Evolutionary conservation across 768 basidiomycete genomes (phyloP).

Genomic region (Podaxis carcinomalis): DNA sequence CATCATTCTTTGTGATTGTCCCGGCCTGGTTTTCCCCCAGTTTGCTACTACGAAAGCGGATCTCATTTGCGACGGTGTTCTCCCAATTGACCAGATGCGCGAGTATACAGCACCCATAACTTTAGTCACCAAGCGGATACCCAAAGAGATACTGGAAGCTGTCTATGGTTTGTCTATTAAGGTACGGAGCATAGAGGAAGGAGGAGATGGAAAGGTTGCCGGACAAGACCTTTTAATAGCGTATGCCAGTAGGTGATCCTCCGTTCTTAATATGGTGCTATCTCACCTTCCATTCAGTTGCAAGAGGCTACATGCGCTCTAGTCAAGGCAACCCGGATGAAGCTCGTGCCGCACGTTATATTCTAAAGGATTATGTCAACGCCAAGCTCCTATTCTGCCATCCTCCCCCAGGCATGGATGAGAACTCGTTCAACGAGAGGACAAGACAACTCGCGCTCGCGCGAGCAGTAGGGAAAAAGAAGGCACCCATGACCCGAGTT

Average conservation of each 20-base stretch:
- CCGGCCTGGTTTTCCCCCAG: conserved; percentile 96
- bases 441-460: conserved; percentile 59
- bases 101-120: conserved; percentile 86
- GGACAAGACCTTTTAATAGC: conserved; percentile 81
- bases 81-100: conserved; percentile 96
- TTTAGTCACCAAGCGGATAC: conserved; percentile 74
- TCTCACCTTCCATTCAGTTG: conserved; percentile 56
- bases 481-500: conserved; percentile 84
- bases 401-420: conserved; percentile 69
- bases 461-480: conserved; percentile 74
- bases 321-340: conserved; percentile 98
- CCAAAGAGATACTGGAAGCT: conserved; percentile 80
- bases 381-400: conserved; percentile 90
- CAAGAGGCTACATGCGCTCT: conserved; percentile 85
- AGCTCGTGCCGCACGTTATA: conserved; percentile 84
- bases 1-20: conserved; percentile 93
- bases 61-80: conserved; percentile 91
- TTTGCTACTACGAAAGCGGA: conserved; percentile 97
- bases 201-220: conserved; percentile 70
- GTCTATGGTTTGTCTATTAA: conserved; percentile 84
- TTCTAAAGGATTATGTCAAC: conserved; percentile 97
- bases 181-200: conserved; percentile 65
- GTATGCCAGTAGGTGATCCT: conserved; percentile 77
- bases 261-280: neutral
- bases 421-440: conserved; percentile 69